Conservation (phyloP, 805 yeast genomes). For the Yamadazyma sp. region DNA sequence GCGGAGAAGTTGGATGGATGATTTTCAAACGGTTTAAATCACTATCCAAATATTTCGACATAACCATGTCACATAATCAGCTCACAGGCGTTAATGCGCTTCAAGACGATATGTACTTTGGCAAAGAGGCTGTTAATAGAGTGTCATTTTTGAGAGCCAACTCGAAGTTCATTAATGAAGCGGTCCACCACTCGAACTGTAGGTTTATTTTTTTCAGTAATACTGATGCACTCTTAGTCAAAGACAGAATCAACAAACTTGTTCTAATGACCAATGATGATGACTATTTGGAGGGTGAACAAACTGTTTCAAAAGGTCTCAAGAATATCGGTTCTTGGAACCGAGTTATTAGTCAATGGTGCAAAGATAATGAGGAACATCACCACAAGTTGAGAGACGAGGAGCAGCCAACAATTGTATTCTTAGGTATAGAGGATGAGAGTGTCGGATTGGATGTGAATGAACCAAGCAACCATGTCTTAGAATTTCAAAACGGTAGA, state of each 20-base stretch:
- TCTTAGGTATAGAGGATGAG: slow-evolving; percentile 48
- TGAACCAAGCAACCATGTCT: slow-evolving; percentile 16
- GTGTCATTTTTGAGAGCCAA: slow-evolving; percentile 64
- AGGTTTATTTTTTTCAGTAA: slow-evolving; percentile 46
- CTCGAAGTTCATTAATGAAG: slow-evolving; percentile 46
- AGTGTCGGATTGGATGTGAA: slow-evolving; percentile 39
- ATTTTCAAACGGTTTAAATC: slow-evolving; percentile 11
- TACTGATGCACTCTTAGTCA: slow-evolving; percentile 34
- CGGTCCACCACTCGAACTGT: slow-evolving; percentile 46
- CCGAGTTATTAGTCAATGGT: slow-evolving; percentile 22
- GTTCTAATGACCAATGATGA: slow-evolving; percentile 38
- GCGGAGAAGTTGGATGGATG: slow-evolving; percentile 9
- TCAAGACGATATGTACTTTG: slow-evolving; percentile 36
- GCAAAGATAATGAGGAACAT: slow-evolving; percentile 31
- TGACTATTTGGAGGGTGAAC: slow-evolving; percentile 24
- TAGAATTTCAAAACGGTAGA: slow-evolving; percentile 38
- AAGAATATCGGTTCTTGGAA: slow-evolving; percentile 19
- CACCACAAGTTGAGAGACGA: slow-evolving; percentile 41
- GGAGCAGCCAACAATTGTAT: slow-evolving; percentile 39
- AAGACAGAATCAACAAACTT: slow-evolving; percentile 26
- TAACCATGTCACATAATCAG: slow-evolving; percentile 19
- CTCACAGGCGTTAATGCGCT: slow-evolving; percentile 16
- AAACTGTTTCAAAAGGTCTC: slow-evolving; percentile 22
- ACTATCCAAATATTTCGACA: slow-evolving; percentile 6
- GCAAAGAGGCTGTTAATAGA: slow-evolving; percentile 58